Conservation (phyloP, 2,329 filamentous ascomycete genomes). For the Trichoderma oligosporum region DNA sequence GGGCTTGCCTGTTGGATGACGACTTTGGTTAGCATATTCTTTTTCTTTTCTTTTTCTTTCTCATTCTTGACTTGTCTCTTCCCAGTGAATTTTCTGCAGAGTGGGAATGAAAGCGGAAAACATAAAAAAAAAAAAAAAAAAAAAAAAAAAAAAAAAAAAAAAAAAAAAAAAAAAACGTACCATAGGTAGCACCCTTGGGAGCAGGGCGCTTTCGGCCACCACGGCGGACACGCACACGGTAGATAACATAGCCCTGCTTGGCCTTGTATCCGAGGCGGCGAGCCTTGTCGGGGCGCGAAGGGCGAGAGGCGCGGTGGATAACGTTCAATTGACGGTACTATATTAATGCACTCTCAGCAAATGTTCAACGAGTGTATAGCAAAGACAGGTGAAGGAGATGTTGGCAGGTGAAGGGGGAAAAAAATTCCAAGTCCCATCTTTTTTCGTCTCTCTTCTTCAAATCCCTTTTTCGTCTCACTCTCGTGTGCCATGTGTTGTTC, state of each 20-base stretch:
- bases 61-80: no score
- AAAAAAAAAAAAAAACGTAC: slow-evolving; percentile 51
- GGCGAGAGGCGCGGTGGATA: slow-evolving; percentile 97
- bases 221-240: slow-evolving; percentile 96
- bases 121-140: no score
- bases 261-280: slow-evolving; percentile 99
- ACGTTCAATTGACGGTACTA: slow-evolving; percentile 99
- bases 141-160: no score
- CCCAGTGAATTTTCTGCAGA: no score
- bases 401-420: background rate
- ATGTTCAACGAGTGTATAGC: slow-evolving; percentile 99
- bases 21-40: background rate
- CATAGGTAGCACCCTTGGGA: slow-evolving; percentile 97
- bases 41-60: background rate
- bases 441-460: no score
- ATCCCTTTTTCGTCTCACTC: background rate
- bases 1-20: slow-evolving; percentile 74
- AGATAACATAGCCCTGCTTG: slow-evolving; percentile 99
- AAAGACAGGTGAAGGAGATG: slow-evolving; percentile 38
- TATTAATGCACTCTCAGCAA: slow-evolving; percentile 99
- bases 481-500: no score
- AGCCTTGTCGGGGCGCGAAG: slow-evolving; percentile 98
- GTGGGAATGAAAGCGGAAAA: no score
- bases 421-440: background rate
- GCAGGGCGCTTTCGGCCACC: slow-evolving; percentile 97